Evolutionary conservation across 2,329 filamentous ascomycete species (phyloP), one percentile per base, ranked within the genome.

Genomic region (Apiospora hydei): DNA sequence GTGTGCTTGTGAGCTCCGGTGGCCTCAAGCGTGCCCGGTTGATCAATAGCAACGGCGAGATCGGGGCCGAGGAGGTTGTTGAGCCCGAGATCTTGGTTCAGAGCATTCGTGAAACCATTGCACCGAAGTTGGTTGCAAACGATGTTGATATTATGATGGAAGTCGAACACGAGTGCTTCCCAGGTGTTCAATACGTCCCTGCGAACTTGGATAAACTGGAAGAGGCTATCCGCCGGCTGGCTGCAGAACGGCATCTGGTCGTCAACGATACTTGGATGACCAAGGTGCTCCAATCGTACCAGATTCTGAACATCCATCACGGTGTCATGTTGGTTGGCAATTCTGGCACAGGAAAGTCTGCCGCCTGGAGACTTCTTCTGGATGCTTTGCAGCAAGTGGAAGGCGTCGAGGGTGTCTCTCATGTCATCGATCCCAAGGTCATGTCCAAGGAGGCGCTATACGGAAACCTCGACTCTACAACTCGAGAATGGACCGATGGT

Each of bases 241-340:
- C 97, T 43, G 89, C 88, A 7, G 95, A 97, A 80, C 92, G 94
- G 76, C 93, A 98, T 78, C 89, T 97, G 18, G 94, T 98, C 11
- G 93, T 97, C 76, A 98, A 92, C 72, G 95, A 98, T 71, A 91
- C 92, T 67, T 99, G 97, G 97, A 95, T 98, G 90, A 96, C 94
- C 72, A 99, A 99, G 85, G 92, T 97, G 46, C 88, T 99, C 11
- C 96, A 99, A 82, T 89, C 99, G 2, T 98, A 98, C 81, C 96
- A 99, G 82, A 99, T 99, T 74, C 96, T 98, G 82, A 93, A 92
- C 76, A 95, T 99, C 72, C 96, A 99, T 79, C 96, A 99, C 77
- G 96, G 96, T 92, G 96, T 99, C 41, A 99, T 99, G 97, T 98
- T 99, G 96, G 96, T 99, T 13, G 96, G 96, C 74, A 95, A 94